A percentile compares a stretch with the other conserved stretches of the same genome.
Evolutionary conservation across 306 rosid species (phyloP).

Genomic region (Cucurbita maxima): DNA sequence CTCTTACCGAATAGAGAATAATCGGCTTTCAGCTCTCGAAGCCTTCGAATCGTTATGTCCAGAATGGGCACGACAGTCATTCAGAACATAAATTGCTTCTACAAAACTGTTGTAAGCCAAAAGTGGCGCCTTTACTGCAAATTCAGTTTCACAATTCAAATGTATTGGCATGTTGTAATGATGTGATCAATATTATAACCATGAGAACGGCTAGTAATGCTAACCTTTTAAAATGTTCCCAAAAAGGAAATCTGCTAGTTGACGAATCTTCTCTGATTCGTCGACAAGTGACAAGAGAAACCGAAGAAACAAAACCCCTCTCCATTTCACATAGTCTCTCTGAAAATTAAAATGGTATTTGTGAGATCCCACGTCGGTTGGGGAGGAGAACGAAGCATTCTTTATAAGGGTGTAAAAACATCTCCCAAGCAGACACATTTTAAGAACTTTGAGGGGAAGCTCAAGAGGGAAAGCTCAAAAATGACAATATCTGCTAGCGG

Average conservation of each 20-base stretch:
- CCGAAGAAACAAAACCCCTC: slow-evolving; percentile 86
- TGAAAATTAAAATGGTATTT: slow-evolving; percentile 12
- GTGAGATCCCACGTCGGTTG: no score
- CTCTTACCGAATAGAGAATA: slow-evolving; percentile 61
- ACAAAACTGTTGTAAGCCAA: slow-evolving; percentile 82
- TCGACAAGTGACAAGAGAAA: slow-evolving; percentile 93
- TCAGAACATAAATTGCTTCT: slow-evolving; percentile 81
- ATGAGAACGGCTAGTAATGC: neutral
- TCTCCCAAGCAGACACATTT: no score
- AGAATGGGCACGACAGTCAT: slow-evolving; percentile 53
- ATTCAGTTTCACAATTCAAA: neutral
- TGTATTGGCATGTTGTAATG: neutral
- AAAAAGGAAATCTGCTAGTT: slow-evolving; percentile 61
- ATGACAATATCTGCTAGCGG: no score
- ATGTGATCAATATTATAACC: neutral
- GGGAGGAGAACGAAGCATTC: no score
- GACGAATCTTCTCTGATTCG: slow-evolving; percentile 78
- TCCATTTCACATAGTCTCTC: slow-evolving; percentile 98
- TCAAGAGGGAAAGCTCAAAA: no score
- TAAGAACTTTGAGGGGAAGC: no score
- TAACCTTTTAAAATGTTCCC: slow-evolving; percentile 84
- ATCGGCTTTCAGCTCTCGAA: slow-evolving; percentile 39
- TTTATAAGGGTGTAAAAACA: no score
- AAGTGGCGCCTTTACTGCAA: slow-evolving; percentile 82
- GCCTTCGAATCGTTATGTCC: slow-evolving; percentile 45